A percentile compares a stretch with the other conserved stretches of the same genome.
Evolutionary conservation across 2,329 filamentous ascomycete genomes (phyloP).

Genomic region (Stagonosporopsis vannaccii): DNA sequence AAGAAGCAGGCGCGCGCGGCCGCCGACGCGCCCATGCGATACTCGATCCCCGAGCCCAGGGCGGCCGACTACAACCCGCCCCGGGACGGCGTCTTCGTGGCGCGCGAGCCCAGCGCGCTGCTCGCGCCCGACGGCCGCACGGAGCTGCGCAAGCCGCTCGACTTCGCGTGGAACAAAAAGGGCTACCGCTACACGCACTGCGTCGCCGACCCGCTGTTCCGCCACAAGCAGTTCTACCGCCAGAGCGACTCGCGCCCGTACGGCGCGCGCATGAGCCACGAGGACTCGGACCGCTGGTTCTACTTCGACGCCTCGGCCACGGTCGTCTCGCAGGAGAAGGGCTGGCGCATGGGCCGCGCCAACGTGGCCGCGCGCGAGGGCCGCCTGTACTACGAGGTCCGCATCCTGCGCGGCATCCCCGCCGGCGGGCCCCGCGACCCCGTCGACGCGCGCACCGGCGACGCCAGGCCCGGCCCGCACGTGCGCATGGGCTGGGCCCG

Average conservation of each 20-base stretch:
- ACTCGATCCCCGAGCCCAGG: constrained; percentile 58
- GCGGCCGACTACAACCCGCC: constrained; percentile 58
- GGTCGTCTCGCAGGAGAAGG: constrained; percentile 87
- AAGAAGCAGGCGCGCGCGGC: constrained; percentile 45
- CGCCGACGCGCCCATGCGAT: constrained; percentile 58
- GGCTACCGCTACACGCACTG: constrained; percentile 89
- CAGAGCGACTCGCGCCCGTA: constrained; percentile 87
- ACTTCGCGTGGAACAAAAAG: constrained; percentile 69
- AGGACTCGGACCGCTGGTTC: constrained; percentile 87
- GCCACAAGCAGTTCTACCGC: constrained; percentile 86
- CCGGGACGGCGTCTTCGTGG: constrained; percentile 55
- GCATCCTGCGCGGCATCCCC: constrained; percentile 78
- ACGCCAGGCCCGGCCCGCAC: constrained; percentile 61
- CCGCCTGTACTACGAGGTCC: constrained; percentile 93
- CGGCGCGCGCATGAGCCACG: constrained; percentile 85
- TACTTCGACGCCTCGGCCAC: constrained; percentile 77
- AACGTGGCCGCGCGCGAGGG: constrained; percentile 92
- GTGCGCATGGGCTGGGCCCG: constrained; percentile 87
- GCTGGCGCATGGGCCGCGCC: constrained; percentile 87
- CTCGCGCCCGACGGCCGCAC: constrained; percentile 51
- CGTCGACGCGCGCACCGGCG: constrained; percentile 42
- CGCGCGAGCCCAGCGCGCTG: constrained; percentile 56
- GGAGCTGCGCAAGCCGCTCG: constrained; percentile 58
- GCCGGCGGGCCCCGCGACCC: constrained; percentile 52
- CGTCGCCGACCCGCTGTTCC: constrained; percentile 86